Base-by-base conservation (phyloP, 129 eudicot species). In the Ambrosia trifida region DNA sequence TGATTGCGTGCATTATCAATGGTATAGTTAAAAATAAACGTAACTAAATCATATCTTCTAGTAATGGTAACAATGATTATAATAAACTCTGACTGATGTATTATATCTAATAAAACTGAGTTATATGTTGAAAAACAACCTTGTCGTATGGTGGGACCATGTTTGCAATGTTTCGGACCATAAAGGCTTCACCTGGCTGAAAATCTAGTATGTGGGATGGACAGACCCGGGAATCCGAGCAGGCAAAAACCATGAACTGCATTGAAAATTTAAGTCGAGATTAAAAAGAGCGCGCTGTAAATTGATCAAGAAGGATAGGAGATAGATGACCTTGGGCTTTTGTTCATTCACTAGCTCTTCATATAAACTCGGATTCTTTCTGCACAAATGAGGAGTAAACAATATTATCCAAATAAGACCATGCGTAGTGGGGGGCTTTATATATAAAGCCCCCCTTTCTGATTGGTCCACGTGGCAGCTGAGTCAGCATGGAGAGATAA, bases 241-340 rank as follows among this genome's bases (percentile, higher is more conserved):
- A 90, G 14, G 96, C 85, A 85, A 90, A 90, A 33, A 90, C 94
- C 88, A 90, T 12, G 69, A 87, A 90, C 96, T 90, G 88, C 90
- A 82, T 35, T 58, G 43, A 36, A 68, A 3, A 8, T 52, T 69
- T 68, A 59, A 67, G 49, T 3, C 44, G 36, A 32, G 64, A 58
- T 28, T 58, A 0, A 12, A 58, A 8, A 58, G 18, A 58, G 16
- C 17, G 13, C 18, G 13, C 40, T 28, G 28, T 5, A 12, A 58
- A 28, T 3, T 30, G n/a, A 28, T 53, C 18, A 35, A 58, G 19
- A 51, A 38, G 16, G 43, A 2, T 53, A n/a, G 10, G 28, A 45
- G 70, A 44, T 4, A 40, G 33, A 72, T 72, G 28, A 89, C 96
- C 96, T 89, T 89, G 76, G 96, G 96, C 61, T 83, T 86, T 77